Evolutionary conservation across 2,329 filamentous ascomycete genomes (phyloP).

Genomic region (Epichloe hybrida): DNA sequence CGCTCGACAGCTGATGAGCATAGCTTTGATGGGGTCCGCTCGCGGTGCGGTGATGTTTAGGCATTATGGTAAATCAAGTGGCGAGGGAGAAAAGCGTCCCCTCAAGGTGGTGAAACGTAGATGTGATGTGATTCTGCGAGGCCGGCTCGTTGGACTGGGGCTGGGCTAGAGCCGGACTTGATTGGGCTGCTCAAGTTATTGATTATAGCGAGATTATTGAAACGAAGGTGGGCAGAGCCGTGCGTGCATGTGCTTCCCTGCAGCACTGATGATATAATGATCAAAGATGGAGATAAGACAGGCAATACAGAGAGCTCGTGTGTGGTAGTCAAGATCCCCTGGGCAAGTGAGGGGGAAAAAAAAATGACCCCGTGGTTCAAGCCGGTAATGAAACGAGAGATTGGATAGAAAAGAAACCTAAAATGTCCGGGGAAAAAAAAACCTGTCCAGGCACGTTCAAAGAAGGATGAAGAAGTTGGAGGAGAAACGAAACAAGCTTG

Average conservation of each 20-base stretch:
- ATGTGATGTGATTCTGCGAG: conserved; percentile 5
- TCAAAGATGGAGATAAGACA: conserved; percentile 12
- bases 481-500: conserved; percentile 8
- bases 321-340: conserved; percentile 7
- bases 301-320: conserved; percentile 4
- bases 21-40: conserved; percentile 15
- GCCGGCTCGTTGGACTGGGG: conserved; percentile 3
- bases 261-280: conserved; percentile 8
- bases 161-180: conserved; percentile 1
- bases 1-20: conserved; percentile 23
- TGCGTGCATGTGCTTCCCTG: background rate
- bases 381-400: background rate
- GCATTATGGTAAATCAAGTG: conserved; percentile 24
- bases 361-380: background rate
- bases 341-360: background rate
- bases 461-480: background rate
- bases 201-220: conserved; percentile 12
- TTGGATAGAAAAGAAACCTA: background rate
- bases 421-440: background rate
- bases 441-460: background rate
- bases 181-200: conserved; percentile 6
- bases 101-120: background rate
- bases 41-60: conserved; percentile 29
- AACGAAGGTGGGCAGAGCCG: conserved; percentile 8
- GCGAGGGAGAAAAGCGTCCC: conserved; percentile 4